Conservation (phyloP, 2,329 filamentous ascomycete genomes). For the Xylariomycetidae sp. region DNA sequence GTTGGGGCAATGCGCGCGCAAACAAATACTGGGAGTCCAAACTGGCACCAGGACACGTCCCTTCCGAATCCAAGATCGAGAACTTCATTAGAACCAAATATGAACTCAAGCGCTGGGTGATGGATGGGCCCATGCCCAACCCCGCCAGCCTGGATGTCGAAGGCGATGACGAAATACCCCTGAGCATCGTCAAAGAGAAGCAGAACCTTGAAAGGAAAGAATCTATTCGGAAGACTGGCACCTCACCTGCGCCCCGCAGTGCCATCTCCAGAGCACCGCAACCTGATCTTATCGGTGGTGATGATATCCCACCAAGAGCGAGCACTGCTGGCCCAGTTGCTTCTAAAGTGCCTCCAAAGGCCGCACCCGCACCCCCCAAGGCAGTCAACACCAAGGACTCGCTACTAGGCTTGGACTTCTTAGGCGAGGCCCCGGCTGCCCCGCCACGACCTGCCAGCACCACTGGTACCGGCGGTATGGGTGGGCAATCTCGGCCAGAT, state of each 20-base stretch:
- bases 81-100: constrained; percentile 99
- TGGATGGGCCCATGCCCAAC: constrained; percentile 93
- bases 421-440: constrained; percentile 66
- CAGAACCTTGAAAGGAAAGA: constrained; percentile 58
- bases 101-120: constrained; percentile 98
- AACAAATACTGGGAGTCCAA: constrained; percentile 99
- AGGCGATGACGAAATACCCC: constrained; percentile 75
- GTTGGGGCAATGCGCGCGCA: constrained; percentile 92
- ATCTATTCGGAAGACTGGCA: constrained; percentile 53
- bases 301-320: constrained; percentile 63
- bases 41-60: constrained; percentile 82
- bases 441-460: constrained; percentile 82
- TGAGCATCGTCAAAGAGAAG: constrained; percentile 62
- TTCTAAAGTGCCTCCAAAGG: constrained; percentile 53
- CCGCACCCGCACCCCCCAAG: constrained; percentile 62
- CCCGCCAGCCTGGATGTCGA: constrained; percentile 80
- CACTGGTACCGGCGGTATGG: constrained; percentile 55
- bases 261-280: constrained; percentile 42
- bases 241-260: constrained; percentile 31
- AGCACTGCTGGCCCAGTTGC: constrained; percentile 66
- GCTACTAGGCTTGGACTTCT: constrained; percentile 86
- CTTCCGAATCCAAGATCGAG: constrained; percentile 96
- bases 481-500: constrained; percentile 76
- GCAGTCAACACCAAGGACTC: constrained; percentile 79
- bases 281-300: constrained; percentile 79